phyloP scores from a whole-genome alignment of 2,329 filamentous ascomycete species.

The Penicillium sp. region DNA sequence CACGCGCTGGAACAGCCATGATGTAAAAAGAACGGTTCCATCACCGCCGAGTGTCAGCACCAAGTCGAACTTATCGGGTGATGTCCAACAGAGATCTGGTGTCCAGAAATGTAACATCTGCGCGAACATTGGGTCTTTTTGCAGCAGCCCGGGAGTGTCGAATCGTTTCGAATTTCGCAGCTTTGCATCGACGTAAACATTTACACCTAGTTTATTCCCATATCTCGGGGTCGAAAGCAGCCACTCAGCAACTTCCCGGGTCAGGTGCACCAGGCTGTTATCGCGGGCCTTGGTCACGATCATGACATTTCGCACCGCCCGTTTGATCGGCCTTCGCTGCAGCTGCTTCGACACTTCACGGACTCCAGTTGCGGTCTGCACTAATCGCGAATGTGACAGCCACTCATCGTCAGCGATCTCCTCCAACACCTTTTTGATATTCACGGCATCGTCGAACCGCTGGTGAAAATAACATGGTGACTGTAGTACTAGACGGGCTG shows the following conservation, averaged over 20 bases:
- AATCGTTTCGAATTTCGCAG: conserved; percentile 85
- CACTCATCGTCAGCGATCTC: conserved; percentile 84
- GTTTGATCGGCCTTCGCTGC: conserved; percentile 84
- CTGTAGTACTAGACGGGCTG: conserved; percentile 63
- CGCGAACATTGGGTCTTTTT: conserved; percentile 70
- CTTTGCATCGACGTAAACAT: conserved; percentile 98
- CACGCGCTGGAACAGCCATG: conserved; percentile 93
- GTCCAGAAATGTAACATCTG: conserved; percentile 94
- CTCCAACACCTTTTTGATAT: conserved; percentile 90
- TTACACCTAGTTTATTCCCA: conserved; percentile 82
- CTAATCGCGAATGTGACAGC: conserved; percentile 87
- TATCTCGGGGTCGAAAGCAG: conserved; percentile 85
- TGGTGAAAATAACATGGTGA: conserved; percentile 98
- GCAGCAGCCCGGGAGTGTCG: conserved; percentile 66
- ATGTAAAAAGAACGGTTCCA: conserved; percentile 93
- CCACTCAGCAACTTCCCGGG: conserved; percentile 82
- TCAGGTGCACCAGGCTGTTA: conserved; percentile 85
- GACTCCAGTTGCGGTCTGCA: conserved; percentile 92
- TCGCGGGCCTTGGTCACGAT: conserved; percentile 97
- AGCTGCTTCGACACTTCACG: conserved; percentile 94
- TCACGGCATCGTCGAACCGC: conserved; percentile 91
- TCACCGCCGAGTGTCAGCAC: conserved; percentile 91
- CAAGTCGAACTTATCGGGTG: conserved; percentile 91
- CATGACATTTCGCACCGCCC: conserved; percentile 92
- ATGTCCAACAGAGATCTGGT: conserved; percentile 88